Conservation (phyloP, 1,284 basidiomycete genomes). For the Neotropicomus parvogracilis region DNA sequence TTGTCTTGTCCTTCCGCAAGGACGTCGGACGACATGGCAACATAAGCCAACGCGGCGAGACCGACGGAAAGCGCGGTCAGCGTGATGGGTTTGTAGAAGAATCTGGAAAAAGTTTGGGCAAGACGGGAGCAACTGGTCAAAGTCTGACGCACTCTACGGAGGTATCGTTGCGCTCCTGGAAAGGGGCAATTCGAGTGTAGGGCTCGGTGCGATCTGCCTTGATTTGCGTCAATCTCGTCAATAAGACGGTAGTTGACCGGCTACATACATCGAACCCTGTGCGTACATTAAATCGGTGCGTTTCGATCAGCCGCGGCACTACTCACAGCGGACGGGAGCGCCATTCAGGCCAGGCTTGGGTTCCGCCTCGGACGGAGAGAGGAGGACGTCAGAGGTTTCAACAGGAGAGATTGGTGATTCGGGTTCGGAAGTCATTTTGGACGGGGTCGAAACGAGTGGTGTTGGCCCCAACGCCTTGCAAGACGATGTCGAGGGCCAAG, state of each 20-base stretch:
- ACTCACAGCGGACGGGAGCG: slow-evolving; percentile 41
- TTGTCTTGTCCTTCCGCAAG: slow-evolving; percentile 77
- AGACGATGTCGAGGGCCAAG: background rate
- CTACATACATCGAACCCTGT: slow-evolving; percentile 50
- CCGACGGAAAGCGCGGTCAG: slow-evolving; percentile 65
- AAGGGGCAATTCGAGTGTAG: slow-evolving; percentile 75
- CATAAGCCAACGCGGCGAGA: slow-evolving; percentile 66
- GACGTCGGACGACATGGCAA: slow-evolving; percentile 75
- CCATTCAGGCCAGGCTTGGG: slow-evolving; percentile 39
- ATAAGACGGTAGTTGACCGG: background rate
- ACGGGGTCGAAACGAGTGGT: background rate
- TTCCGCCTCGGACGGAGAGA: slow-evolving; percentile 30
- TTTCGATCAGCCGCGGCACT: background rate
- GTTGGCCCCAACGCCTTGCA: slow-evolving; percentile 4
- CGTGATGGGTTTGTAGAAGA: slow-evolving; percentile 80
- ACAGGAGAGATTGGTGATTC: slow-evolving; percentile 30
- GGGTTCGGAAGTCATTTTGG: slow-evolving; percentile 20
- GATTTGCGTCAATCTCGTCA: slow-evolving; percentile 16
- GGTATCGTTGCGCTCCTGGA: slow-evolving; percentile 77
- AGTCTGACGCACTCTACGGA: slow-evolving; percentile 65
- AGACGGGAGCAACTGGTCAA: background rate
- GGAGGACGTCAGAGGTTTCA: slow-evolving; percentile 34
- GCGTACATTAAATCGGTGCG: slow-evolving; percentile 1
- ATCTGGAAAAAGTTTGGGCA: slow-evolving; percentile 41
- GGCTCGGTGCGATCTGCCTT: slow-evolving; percentile 78